Conservation (phyloP, 768 basidiomycete genomes). For the Mycena olivaceomarginata region DNA sequence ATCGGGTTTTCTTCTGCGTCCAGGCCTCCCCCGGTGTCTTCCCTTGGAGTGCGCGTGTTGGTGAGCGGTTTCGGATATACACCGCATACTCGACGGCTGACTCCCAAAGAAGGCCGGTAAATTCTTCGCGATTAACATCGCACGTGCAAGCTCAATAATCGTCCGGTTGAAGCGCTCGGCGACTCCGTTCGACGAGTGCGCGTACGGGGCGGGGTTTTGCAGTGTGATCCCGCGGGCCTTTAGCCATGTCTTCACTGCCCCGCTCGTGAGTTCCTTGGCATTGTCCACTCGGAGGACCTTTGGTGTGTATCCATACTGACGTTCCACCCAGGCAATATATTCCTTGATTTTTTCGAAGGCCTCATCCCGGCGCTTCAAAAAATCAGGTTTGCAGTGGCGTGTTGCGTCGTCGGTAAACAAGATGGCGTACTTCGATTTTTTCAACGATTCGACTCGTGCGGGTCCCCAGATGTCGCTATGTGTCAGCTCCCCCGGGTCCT, state of each 20-base stretch:
- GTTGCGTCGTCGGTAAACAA: no score
- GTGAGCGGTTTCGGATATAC: slow-evolving; percentile 47
- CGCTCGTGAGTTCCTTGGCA: slow-evolving; percentile 44
- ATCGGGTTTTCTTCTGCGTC: slow-evolving; percentile 27
- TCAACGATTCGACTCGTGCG: slow-evolving; percentile 21
- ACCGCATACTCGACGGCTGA: slow-evolving; percentile 35
- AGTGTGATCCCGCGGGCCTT: no score
- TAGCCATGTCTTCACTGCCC: no score
- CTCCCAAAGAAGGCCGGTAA: slow-evolving; percentile 29
- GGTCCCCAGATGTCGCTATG: slow-evolving; percentile 36
- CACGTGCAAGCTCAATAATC: slow-evolving; percentile 48
- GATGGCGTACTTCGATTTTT: background rate
- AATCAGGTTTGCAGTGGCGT: no score
- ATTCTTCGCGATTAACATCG: slow-evolving; percentile 55
- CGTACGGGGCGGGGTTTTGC: no score
- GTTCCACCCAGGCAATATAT: slow-evolving; percentile 17
- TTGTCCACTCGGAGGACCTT: slow-evolving; percentile 34
- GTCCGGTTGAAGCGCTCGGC: slow-evolving; percentile 62
- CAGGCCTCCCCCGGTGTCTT: slow-evolving; percentile 28
- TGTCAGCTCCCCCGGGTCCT: slow-evolving; percentile 23
- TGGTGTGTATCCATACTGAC: slow-evolving; percentile 11
- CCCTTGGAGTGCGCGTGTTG: slow-evolving; percentile 27
- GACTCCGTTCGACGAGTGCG: slow-evolving; percentile 45
- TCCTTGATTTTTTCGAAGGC: slow-evolving; percentile 27
- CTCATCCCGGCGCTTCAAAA: background rate